Evolutionary conservation across 805 yeast species (phyloP).

Genomic region (Priceomyces haplophilus): DNA sequence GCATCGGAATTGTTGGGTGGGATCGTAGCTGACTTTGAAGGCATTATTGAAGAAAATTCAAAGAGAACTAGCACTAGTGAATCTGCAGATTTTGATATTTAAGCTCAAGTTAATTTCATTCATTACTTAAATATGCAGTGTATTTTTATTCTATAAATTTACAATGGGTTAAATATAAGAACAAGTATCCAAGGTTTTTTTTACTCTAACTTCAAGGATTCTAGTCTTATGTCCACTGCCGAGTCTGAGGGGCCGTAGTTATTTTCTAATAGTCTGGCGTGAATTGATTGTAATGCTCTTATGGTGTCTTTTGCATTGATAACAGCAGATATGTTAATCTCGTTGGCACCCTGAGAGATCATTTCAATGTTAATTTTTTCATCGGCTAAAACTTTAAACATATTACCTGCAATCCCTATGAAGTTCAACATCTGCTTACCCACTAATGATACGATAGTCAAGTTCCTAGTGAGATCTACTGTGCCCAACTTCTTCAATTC

Average conservation of each 20-base stretch:
- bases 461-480: slow-evolving; percentile 81
- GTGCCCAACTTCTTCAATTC: slow-evolving; percentile 80
- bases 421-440: slow-evolving; percentile 97
- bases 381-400: slow-evolving; percentile 92
- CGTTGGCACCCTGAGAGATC: slow-evolving; percentile 98
- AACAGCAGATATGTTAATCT: slow-evolving; percentile 94
- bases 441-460: slow-evolving; percentile 91
- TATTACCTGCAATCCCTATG: slow-evolving; percentile 95
- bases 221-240: slow-evolving; percentile 32
- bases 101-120: slow-evolving; percentile 2
- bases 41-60: slow-evolving; percentile 48
- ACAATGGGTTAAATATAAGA: not conserved
- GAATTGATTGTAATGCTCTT: slow-evolving; percentile 83
- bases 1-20: slow-evolving; percentile 65
- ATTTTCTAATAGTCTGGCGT: slow-evolving; percentile 65
- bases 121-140: not conserved
- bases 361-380: slow-evolving; percentile 92
- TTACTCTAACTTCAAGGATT: slow-evolving; percentile 22
- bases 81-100: slow-evolving; percentile 33
- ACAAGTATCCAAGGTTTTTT: not conserved
- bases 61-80: slow-evolving; percentile 16
- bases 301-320: slow-evolving; percentile 79
- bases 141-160: slow-evolving; percentile 1
- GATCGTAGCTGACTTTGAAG: slow-evolving; percentile 62
- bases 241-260: slow-evolving; percentile 21